phyloP scores from a whole-genome alignment of 1,139 yeast species.

The Arxiozyma bovina region DNA sequence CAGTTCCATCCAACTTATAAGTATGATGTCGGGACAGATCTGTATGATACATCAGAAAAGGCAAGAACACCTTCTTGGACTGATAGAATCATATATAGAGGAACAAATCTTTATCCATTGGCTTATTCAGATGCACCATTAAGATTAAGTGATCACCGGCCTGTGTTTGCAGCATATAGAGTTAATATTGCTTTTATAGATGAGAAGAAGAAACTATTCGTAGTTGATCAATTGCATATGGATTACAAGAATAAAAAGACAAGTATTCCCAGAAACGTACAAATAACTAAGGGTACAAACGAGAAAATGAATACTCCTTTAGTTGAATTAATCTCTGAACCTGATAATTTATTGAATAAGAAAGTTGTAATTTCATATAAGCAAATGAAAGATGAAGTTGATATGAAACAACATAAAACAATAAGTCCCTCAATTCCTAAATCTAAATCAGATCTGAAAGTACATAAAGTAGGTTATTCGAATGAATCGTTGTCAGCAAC shows the following conservation, averaged over 20 bases:
- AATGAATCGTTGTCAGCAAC: neutral
- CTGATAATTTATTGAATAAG: neutral
- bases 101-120: constrained; percentile 45
- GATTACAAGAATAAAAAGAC: neutral
- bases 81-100: constrained; percentile 67
- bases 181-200: constrained; percentile 61
- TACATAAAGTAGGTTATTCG: neutral
- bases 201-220: constrained; percentile 41
- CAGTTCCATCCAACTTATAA: constrained; percentile 85
- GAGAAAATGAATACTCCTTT: neutral
- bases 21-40: constrained; percentile 71
- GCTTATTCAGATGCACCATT: constrained; percentile 54
- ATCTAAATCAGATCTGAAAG: neutral
- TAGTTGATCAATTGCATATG: constrained; percentile 35
- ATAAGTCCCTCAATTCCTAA: neutral
- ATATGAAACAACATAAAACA: neutral
- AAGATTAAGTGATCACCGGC: constrained; percentile 80
- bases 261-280: neutral
- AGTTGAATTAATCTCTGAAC: neutral
- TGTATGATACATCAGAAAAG: constrained; percentile 81
- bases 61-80: constrained; percentile 97
- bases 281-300: neutral
- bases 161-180: constrained; percentile 70
- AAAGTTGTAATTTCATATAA: neutral
- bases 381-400: neutral